These are phyloP conservation scores for Elsinoe arachidis DNA, from an alignment of 2,329 filamentous ascomycete genomes.

Conservation along the genomic window DNA sequence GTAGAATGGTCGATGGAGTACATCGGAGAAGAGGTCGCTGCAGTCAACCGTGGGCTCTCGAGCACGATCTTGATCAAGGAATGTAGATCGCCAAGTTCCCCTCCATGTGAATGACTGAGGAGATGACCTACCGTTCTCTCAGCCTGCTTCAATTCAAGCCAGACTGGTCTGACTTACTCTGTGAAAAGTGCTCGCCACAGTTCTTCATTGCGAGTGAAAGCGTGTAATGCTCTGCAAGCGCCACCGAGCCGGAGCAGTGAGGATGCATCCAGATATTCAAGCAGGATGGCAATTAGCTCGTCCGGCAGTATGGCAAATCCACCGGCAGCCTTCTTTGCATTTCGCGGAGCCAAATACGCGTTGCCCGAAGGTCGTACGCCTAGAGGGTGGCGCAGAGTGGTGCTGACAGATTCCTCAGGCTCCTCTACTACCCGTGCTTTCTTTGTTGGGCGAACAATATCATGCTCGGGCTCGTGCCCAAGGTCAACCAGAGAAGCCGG, in stretches of 20 bases:
- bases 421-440: constrained; percentile 19
- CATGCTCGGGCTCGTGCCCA: constrained; percentile 3
- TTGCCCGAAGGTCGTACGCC: constrained; percentile 84
- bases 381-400: constrained; percentile 68
- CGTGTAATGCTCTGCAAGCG: constrained; percentile 79
- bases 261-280: constrained; percentile 63
- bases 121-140: constrained; percentile 33
- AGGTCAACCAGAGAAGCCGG: constrained; percentile 16
- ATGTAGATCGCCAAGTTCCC: constrained; percentile 76
- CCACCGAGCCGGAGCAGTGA: constrained; percentile 59
- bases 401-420: constrained; percentile 20
- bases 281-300: constrained; percentile 64
- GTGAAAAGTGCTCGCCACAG: constrained; percentile 82
- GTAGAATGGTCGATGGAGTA: constrained; percentile 79
- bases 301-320: constrained; percentile 63
- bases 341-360: constrained; percentile 56
- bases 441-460: constrained; percentile 18
- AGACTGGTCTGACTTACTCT: constrained; percentile 54
- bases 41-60: constrained; percentile 58
- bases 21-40: constrained; percentile 76
- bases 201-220: constrained; percentile 75
- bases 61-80: constrained; percentile 50
- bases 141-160: constrained; percentile 18
- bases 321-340: constrained; percentile 60
- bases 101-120: constrained; percentile 55